Percentiles rank a stretch among this genome's conserved stretches.
phyloP scores from a whole-genome alignment of 495 filamentous ascomycete species.

The Lasiosphaeriaceae sp. region DNA sequence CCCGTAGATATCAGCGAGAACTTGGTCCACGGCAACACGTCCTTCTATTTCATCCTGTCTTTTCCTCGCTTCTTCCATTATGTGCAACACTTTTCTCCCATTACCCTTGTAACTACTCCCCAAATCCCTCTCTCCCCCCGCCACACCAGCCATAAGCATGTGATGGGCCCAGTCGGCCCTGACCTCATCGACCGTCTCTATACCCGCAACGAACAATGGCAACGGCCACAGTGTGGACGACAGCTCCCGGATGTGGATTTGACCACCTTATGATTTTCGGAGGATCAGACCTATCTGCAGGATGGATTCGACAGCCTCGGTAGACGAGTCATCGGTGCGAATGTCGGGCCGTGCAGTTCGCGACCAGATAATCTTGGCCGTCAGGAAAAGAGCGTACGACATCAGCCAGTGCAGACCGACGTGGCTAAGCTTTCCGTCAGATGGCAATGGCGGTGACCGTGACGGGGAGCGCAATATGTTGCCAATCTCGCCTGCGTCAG shows the following conservation, averaged over 20 bases:
- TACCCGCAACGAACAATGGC: constrained; percentile 26
- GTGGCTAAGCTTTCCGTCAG: constrained; percentile 4
- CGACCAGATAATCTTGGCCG: constrained; percentile 21
- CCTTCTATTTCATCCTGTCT: constrained; percentile 14
- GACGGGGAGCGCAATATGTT: not conserved
- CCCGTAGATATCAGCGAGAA: constrained; percentile 6
- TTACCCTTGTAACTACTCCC: not conserved
- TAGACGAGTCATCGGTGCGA: constrained; percentile 14
- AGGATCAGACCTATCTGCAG: constrained; percentile 18
- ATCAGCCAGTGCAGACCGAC: constrained; percentile 17
- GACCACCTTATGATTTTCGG: constrained; percentile 7
- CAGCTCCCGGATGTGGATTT: constrained; percentile 1
- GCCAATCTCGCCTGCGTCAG: not conserved
- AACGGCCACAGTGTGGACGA: constrained; percentile 23
- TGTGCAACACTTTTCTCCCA: constrained; percentile 4
- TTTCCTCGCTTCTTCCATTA: constrained; percentile 17
- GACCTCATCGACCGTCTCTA: constrained; percentile 28
- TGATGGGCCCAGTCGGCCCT: constrained; percentile 24
- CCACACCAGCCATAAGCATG: constrained; percentile 15
- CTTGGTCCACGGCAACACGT: constrained; percentile 7
- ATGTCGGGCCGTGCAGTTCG: constrained; percentile 7
- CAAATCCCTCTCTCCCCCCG: not conserved
- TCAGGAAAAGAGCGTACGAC: constrained; percentile 16
- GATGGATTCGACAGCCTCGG: constrained; percentile 15
- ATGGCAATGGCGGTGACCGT: not conserved